Evolutionary conservation across 108 stramenopile genomes (phyloP), one percentile per base, ranked within the genome.

Genomic region (Discostella pseudostelligera): DNA sequence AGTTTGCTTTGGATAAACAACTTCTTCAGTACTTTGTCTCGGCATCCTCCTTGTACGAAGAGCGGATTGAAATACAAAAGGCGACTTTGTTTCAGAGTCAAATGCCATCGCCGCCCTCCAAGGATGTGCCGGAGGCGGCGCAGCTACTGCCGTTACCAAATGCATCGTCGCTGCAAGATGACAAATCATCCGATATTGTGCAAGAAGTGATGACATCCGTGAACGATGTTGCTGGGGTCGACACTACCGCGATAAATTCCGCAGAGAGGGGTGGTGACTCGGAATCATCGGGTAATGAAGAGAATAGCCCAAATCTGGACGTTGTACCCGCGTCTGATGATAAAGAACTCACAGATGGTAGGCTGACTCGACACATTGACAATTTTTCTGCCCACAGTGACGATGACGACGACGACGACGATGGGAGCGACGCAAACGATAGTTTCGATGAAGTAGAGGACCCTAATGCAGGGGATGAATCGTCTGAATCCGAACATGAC

Each of bases 41-140:
- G 37, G 90, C 90, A 37, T 83, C 87, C 19, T 77, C 87, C 28
- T 71, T 50, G 6, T 87, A 87, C 49, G 87, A 86, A 49, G 87
- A 88, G 45, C 65, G 87, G 25, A 82, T 88, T 54, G 90, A 92
- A 47, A 82, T 85, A 32, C 85, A 88, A 45, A 88, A 86, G 46
- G 72, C 80, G 19, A 78, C 75, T 20, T 47, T 84, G 36, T 50
- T 80, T 43, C 39, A 39, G 6, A 28, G 26, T 37, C 16, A 25
- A 40, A 13, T 13, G 39, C 22, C 47, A 26, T 17, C 11, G 25
- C 51, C 19, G 28, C 56, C 55, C 43, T 43, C 36, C 57, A 59
- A 35, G 13, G 8, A 24, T 48, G 11, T 42, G 16, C 44, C 28
- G 20, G 16, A 19, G 19, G 16, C 32, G 19, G n/a, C 17, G 37